Evolutionary conservation across 768 basidiomycete genomes (phyloP), one percentile per base, ranked within the genome.

Genomic region (Phlebiopsis gigantea): DNA sequence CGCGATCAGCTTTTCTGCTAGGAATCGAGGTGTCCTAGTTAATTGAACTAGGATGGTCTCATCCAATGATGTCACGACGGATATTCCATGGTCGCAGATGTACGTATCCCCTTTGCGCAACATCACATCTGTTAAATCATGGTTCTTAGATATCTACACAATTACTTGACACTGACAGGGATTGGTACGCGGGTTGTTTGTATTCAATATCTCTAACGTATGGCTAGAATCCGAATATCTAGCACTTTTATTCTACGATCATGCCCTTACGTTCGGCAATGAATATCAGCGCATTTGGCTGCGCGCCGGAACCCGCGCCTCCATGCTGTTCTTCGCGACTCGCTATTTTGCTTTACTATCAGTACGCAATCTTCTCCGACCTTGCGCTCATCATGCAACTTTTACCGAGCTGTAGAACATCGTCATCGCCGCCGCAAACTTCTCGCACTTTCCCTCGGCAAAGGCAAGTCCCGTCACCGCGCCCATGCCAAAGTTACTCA

Each of bases 91-190:
- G n/a, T 19, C 19, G 10, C 44, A 45, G 24, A 25, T 45, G 44
- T 45, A 10, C n/a, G 44, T 45, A 10, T 19, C 44, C 44, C 19
- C 15, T 10, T 15, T 42, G 5, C 25, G 22, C n/a, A n/a, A n/a
- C n/a, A n/a, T n/a, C n/a, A n/a, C n/a, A n/a, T n/a, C n/a, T n/a
- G n/a, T n/a, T n/a, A 43, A 8, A 9, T 39, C 34, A 8, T 10
- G 6, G 9, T 24, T 48, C 2, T 1, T 52, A 66, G 65, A n/a
- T 51, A 56, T 46, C 48, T 63, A 29, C 65, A 66, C 52, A 63
- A 63, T 50, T 65, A 63, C 43, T 57, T 65, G 8, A 59, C 61
- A 46, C 63, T 67, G 31, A 52, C 55, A 22, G 66, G 66, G n/a
- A 54, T 65, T 19, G 60, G 63, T 65, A 39, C 14, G 62, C 24